Base-by-base conservation (phyloP, 768 basidiomycete species). In the Postia placenta region DNA sequence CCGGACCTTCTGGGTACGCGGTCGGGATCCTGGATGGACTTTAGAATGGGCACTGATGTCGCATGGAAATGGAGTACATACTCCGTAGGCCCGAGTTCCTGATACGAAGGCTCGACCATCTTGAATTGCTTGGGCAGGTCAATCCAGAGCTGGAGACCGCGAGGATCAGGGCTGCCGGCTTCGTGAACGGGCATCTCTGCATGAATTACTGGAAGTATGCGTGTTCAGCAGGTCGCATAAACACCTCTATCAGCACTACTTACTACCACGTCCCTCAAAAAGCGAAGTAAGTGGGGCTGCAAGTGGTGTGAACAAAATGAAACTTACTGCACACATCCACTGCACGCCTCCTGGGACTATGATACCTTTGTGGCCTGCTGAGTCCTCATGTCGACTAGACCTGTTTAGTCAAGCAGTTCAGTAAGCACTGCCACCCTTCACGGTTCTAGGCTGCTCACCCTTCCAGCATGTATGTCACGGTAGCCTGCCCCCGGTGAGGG, bases 131-230 rank as follows among this genome's bases (percentile, higher is more conserved):
- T 83, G 3, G 87, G 87, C 17, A 91, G 69, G 66, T 90, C 88
- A 19, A 90, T 69, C 89, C 91, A 92, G 41, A 96, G 77, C 60
- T 96, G 93, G 22, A 97, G 74, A 5, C 92, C 94, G 25, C 76
- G 73, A 2, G 92, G 89, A 43, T 89, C 82, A 0, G 87, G 83
- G 1, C 70, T 58, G 12, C 84, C 86, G 1, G 66, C 63, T 1
- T 74, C 79, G 51, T 87, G 83, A 4, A 92, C 73, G 2, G 95
- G 95, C 89, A 96, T 96, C 70, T 89, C 86, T 1, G 86, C 83
- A 53, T 90, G 87, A 27, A 89, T 83, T 57, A 88, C 64, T 69
- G 45, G 35, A 40, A 47, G n/a, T 46, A n/a, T 7, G 11, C 9
- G 12, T 7, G 5, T 26, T 42, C 42, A 42, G 40, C 37, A 24